phyloP scores from a whole-genome alignment of 768 basidiomycete genomes.

The Podaxis sp. region DNA sequence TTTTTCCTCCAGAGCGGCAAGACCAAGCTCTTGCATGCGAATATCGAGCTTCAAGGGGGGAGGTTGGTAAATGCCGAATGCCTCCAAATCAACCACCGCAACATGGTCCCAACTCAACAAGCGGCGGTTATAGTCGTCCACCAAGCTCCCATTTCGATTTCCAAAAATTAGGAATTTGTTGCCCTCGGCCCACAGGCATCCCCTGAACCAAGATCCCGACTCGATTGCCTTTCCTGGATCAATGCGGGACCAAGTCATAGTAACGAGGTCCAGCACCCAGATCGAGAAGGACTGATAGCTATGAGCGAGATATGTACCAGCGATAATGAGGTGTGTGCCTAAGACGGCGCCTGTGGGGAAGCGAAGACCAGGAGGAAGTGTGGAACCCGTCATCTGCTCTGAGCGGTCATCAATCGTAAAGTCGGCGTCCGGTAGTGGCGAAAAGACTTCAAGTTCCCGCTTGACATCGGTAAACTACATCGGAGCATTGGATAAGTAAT shows the following conservation, averaged over 20 bases:
- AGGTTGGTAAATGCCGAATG: constrained; percentile 94
- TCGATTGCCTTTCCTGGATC: constrained; percentile 85
- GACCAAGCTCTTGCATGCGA: constrained; percentile 80
- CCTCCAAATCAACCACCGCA: constrained; percentile 87
- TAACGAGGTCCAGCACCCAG: constrained; percentile 87
- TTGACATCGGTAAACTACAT: constrained; percentile 89
- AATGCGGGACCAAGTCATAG: constrained; percentile 84
- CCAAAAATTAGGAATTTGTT: constrained; percentile 92
- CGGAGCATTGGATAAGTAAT: constrained; percentile 13
- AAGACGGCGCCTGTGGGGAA: constrained; percentile 95
- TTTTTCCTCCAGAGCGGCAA: constrained; percentile 79
- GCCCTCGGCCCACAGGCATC: constrained; percentile 80
- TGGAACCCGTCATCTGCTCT: constrained; percentile 70
- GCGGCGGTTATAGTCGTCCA: constrained; percentile 90
- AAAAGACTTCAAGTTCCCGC: constrained; percentile 90
- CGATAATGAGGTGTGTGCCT: constrained; percentile 89
- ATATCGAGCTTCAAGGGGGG: constrained; percentile 65
- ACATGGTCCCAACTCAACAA: constrained; percentile 91
- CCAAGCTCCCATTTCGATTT: constrained; percentile 81
- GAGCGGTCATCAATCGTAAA: constrained; percentile 84
- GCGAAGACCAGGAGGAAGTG: constrained; percentile 90
- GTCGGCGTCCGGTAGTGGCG: constrained; percentile 71
- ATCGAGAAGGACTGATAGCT: constrained; percentile 94
- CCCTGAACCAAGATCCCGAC: constrained; percentile 93
- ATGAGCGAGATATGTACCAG: constrained; percentile 93